Percentiles rank a stretch among this genome's conserved stretches.
Conservation (phyloP, 306 rosid genomes). For the Corylus heterophylla region DNA sequence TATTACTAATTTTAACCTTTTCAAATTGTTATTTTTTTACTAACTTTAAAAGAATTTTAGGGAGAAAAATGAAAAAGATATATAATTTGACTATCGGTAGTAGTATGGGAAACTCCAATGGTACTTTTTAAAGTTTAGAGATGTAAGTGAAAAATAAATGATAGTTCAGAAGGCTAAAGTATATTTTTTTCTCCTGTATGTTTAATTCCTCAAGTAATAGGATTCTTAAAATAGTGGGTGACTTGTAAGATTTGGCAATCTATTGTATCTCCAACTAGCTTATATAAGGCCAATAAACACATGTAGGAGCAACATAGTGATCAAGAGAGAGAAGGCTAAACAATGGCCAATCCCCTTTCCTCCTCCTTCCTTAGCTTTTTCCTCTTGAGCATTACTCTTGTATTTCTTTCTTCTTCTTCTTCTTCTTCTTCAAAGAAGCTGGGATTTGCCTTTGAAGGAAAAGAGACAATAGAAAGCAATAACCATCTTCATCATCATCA, state of each 20-base stretch:
- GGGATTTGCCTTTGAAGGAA: slow-evolving; percentile 6
- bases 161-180: too few species aligned
- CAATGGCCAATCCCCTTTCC: not conserved
- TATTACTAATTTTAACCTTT: too few species aligned
- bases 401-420: not conserved
- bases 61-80: too few species aligned
- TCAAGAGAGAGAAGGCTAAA: not conserved
- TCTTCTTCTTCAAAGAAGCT: not conserved
- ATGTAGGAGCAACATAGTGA: not conserved
- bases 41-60: too few species aligned
- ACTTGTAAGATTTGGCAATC: slow-evolving; percentile 18
- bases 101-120: too few species aligned
- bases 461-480: not conserved
- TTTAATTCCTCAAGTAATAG: not conserved
- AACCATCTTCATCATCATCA: slow-evolving; percentile 6
- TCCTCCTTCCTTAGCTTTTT: not conserved
- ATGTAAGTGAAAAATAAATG: too few species aligned
- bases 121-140: too few species aligned
- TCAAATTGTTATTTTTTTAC: too few species aligned
- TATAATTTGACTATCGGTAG: too few species aligned
- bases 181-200: too few species aligned
- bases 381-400: not conserved
- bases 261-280: not conserved
- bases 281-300: not conserved
- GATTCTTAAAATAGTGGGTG: not conserved